Conservation (phyloP, 257 asterid genomes). For the Solanum ossicruentum region DNA sequence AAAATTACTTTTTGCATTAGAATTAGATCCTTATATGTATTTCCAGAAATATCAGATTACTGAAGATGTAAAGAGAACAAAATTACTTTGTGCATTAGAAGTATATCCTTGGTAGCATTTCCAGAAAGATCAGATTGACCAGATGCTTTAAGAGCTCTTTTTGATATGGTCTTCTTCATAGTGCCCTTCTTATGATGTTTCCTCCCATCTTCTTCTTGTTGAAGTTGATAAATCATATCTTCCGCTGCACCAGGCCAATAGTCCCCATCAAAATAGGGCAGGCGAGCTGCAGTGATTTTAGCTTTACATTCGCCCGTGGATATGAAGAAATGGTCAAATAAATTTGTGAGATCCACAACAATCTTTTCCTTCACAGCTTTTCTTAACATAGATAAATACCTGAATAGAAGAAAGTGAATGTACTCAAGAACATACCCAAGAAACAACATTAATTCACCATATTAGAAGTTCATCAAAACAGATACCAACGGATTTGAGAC, state of each 20-base stretch:
- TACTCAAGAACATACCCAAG: neutral
- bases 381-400: slow-evolving; percentile 89
- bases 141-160: slow-evolving; percentile 90
- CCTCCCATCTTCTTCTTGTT: slow-evolving; percentile 92
- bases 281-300: slow-evolving; percentile 85
- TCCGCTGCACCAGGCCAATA: slow-evolving; percentile 99
- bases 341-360: slow-evolving; percentile 82
- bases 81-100: slow-evolving; percentile 83
- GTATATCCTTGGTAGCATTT: slow-evolving; percentile 83
- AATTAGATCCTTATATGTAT: slow-evolving; percentile 73
- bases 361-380: slow-evolving; percentile 75
- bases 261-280: slow-evolving; percentile 98
- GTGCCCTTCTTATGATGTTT: slow-evolving; percentile 66
- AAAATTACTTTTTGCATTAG: slow-evolving; percentile 76
- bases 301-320: slow-evolving; percentile 81
- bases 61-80: neutral
- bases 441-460: neutral
- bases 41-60: slow-evolving; percentile 78
- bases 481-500: neutral
- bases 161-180: slow-evolving; percentile 64
- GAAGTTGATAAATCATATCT: slow-evolving; percentile 77
- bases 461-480: neutral
- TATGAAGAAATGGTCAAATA: slow-evolving; percentile 77
- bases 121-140: slow-evolving; percentile 97
- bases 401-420: slow-evolving; percentile 15